phyloP scores from a whole-genome alignment of 176 grass and related monocot genomes.

The Oryza meyeriana region DNA sequence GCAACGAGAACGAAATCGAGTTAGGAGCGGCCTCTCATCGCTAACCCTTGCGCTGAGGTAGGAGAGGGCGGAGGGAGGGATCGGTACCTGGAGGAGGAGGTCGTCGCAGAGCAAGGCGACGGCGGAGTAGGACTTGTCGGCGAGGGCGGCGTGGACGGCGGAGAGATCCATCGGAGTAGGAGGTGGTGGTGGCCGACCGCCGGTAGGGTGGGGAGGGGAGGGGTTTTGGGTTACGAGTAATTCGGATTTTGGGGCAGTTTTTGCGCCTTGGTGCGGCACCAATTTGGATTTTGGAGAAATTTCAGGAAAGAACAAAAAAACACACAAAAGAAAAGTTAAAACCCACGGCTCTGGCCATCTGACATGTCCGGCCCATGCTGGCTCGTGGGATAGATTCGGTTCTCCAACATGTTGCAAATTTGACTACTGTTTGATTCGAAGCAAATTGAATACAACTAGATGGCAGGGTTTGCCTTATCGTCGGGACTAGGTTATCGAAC shows the following conservation, averaged over 20 bases:
- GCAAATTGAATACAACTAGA: no score
- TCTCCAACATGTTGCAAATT: no score
- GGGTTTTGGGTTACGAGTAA: neutral
- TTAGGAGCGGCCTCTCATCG: neutral
- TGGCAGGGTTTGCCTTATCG: no score
- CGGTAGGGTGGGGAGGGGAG: neutral
- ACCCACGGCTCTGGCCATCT: neutral
- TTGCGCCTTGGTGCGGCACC: neutral
- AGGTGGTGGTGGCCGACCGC: slow-evolving; percentile 8
- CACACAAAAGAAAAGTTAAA: neutral
- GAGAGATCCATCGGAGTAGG: slow-evolving; percentile 68
- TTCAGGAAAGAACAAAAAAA: neutral
- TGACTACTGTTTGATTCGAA: no score
- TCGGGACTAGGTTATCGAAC: no score
- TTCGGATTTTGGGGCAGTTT: neutral
- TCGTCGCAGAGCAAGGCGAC: slow-evolving; percentile 71
- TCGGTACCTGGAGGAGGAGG: slow-evolving; percentile 53
- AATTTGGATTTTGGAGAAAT: neutral
- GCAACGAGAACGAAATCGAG: neutral
- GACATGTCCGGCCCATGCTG: neutral
- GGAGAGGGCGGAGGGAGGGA: neutral
- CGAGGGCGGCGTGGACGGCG: slow-evolving; percentile 49
- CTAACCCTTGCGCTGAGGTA: slow-evolving; percentile 4
- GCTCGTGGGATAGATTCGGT: no score
- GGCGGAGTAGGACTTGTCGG: slow-evolving; percentile 47